Base-by-base conservation (phyloP, 495 filamentous ascomycete genomes). In the Penicillium turbatum region DNA sequence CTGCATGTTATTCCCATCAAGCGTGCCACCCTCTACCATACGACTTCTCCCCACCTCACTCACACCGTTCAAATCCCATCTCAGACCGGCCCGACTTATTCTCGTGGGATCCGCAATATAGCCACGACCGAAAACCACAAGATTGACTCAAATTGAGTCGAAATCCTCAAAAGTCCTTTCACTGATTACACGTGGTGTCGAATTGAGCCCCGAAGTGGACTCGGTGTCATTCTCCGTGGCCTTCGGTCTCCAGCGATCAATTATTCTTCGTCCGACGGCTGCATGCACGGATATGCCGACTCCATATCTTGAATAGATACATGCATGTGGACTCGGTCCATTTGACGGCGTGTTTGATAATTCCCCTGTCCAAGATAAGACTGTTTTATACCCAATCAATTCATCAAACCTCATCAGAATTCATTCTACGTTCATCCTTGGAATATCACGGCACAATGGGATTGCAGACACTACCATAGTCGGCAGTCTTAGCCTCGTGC, bases 331-430 rank as follows among this genome's bases (percentile, higher is more conserved):
- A 38, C 26, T 15, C 13, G 13, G 34, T 40, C 21, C 15, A 34
- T 55, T 15, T 36, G 37, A 45, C 38, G 29, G 45, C 27, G 16
- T 24, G 39, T 43, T 43, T 29, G 34, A 46, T 55, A 43, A 46
- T 55, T 27, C 17, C 30, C 29, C 30, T 44, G 27, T 34, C 19
- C 8, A 32, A 56, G 57, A 57, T 6, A 32, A 56, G 57, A 57
- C 46, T 60, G 57, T 49, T 57, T 21, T 60, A 63, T 63, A 63
- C 61, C 61, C 61, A 57, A 60, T 61, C 31, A 63, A 61, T 41
- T 43, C 13, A 39, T 39, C 48, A 49, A 39, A 8, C 16, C 26
- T 42, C 48, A 37, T 40, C 49, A 48, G 16, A 37, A 37, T 51
- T 11, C 41, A 30, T 24, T 29, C n/a, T 41, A 41, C 35, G 8